Percentiles rank a stretch among this genome's conserved stretches.
These are phyloP conservation scores for Naumovozyma dairenensis DNA, from an alignment of 805 yeast species.

Conservation along the genomic window DNA sequence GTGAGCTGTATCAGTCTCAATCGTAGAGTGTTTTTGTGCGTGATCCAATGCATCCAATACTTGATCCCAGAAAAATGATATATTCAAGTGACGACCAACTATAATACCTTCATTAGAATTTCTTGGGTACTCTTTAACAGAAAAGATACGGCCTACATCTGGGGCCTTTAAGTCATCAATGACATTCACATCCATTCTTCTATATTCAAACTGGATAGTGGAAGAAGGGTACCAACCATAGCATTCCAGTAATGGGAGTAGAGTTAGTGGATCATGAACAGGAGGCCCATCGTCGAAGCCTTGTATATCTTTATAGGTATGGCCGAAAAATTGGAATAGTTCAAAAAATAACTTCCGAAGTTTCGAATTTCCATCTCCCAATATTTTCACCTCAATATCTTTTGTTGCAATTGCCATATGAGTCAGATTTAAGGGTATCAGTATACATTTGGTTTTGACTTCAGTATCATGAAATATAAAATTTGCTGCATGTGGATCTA, in stretches of 20 bases:
- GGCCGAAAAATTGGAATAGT: slow-evolving; percentile 41
- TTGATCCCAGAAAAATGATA: slow-evolving; percentile 38
- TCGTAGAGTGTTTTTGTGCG: slow-evolving; percentile 28
- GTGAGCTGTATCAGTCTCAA: slow-evolving; percentile 10
- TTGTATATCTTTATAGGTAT: slow-evolving; percentile 34
- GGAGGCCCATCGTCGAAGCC: slow-evolving; percentile 55
- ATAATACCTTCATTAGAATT: slow-evolving; percentile 27
- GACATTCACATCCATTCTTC: slow-evolving; percentile 21
- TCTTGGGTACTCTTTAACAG: slow-evolving; percentile 25
- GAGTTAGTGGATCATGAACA: slow-evolving; percentile 71
- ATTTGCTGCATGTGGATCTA: slow-evolving; percentile 70
- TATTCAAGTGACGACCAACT: slow-evolving; percentile 34
- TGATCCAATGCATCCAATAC: slow-evolving; percentile 31
- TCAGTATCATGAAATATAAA: slow-evolving; percentile 39
- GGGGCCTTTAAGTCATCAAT: slow-evolving; percentile 33
- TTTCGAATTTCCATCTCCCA: slow-evolving; percentile 32
- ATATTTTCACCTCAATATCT: slow-evolving; percentile 32
- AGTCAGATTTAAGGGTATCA: slow-evolving; percentile 63
- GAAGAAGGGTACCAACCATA: slow-evolving; percentile 21
- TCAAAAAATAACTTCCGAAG: slow-evolving; percentile 48
- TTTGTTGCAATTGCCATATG: slow-evolving; percentile 44
- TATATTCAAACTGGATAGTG: slow-evolving; percentile 13
- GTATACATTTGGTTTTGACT: slow-evolving; percentile 39
- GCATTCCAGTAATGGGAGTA: slow-evolving; percentile 46
- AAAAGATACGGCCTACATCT: slow-evolving; percentile 48